Conservation (phyloP, 1,139 yeast genomes). For the Sugiyamaella pinicola region DNA sequence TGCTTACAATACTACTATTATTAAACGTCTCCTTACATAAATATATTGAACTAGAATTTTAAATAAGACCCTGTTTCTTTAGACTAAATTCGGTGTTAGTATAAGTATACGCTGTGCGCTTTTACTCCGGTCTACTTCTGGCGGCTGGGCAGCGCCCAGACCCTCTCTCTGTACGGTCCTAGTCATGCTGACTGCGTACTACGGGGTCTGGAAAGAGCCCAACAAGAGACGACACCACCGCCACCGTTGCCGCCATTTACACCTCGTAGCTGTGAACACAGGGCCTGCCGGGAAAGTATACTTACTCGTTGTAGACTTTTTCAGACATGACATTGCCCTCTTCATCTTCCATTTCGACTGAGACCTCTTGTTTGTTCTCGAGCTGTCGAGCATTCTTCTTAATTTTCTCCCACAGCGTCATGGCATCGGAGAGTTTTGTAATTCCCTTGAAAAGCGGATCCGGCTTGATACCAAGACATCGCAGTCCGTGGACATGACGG, state of each 20-base stretch:
- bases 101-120: not conserved
- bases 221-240: too few relatives aligned
- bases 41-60: conserved; percentile 14
- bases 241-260: too few relatives aligned
- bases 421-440: conserved; percentile 67
- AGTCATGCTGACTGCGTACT: too few relatives aligned
- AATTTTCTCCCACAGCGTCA: conserved; percentile 53
- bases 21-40: conserved; percentile 5
- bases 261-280: too few relatives aligned
- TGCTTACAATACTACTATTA: conserved; percentile 5
- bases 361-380: conserved; percentile 54
- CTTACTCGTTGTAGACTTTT: conserved; percentile 68
- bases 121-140: too few relatives aligned
- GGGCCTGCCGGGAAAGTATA: too few relatives aligned
- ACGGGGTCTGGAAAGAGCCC: too few relatives aligned
- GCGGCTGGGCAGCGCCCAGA: too few relatives aligned
- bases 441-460: conserved; percentile 63
- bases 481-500: conserved; percentile 73
- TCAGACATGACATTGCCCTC: conserved; percentile 92
- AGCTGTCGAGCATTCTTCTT: conserved; percentile 46
- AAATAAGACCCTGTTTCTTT: conserved; percentile 75
- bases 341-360: conserved; percentile 83
- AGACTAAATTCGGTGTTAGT: conserved; percentile 39
- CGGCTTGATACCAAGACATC: conserved; percentile 69
- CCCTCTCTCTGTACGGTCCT: too few relatives aligned